Evolutionary conservation across 1,139 yeast genomes (phyloP).

Genomic region (Candida frijolesensis): DNA sequence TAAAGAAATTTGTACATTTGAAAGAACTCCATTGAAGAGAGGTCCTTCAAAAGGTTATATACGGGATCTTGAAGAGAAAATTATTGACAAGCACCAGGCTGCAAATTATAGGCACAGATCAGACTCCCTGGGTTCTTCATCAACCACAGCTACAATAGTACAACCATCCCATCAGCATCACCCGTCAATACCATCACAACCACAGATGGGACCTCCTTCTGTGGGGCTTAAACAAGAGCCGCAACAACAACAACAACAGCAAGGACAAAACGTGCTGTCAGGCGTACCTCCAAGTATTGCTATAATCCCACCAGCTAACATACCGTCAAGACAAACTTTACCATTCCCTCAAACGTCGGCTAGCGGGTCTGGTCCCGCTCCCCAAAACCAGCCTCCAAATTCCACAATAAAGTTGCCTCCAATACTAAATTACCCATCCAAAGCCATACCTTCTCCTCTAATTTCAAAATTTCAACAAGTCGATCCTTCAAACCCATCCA

Average conservation of each 20-base stretch:
- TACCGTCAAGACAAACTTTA: slow-evolving; percentile 2
- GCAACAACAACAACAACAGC: slow-evolving; percentile 9
- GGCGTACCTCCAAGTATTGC: slow-evolving; percentile 1
- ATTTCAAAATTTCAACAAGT: slow-evolving; percentile 12
- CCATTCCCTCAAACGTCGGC: slow-evolving; percentile 7
- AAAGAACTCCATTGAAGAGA: slow-evolving; percentile 69
- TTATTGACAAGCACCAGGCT: slow-evolving; percentile 8
- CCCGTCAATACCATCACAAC: neutral
- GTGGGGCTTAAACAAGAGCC: too few species aligned
- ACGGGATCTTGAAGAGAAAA: slow-evolving; percentile 42
- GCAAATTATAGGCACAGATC: neutral
- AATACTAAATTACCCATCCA: slow-evolving; percentile 16
- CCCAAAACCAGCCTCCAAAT: slow-evolving; percentile 18
- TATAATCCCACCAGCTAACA: neutral
- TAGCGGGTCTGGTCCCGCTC: slow-evolving; percentile 6
- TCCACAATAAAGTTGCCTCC: slow-evolving; percentile 20
- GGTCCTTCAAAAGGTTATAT: slow-evolving; percentile 78
- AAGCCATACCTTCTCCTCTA: slow-evolving; percentile 10
- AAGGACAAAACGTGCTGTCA: slow-evolving; percentile 7
- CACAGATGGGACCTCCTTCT: neutral
- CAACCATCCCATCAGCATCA: slow-evolving; percentile 5
- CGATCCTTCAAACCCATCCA: slow-evolving; percentile 22
- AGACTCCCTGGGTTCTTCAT: neutral
- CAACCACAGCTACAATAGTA: neutral
- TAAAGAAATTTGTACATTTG: slow-evolving; percentile 60